Evolutionary conservation across 306 rosid species (phyloP), one percentile per base, ranked within the genome.

Genomic region (Vicia villosa): DNA sequence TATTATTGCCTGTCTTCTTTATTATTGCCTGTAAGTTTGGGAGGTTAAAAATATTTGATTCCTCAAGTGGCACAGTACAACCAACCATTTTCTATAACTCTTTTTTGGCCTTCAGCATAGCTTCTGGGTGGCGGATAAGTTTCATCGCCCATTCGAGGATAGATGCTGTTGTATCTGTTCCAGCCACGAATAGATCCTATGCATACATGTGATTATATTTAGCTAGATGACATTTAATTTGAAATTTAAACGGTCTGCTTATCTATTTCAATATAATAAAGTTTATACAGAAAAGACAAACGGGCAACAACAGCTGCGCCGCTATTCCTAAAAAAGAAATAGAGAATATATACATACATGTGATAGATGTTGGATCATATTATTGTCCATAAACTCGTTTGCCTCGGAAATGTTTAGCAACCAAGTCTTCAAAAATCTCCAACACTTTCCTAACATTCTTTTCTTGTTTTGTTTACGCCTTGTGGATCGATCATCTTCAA

Each of bases 141-240:
- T 75, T 59, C 80, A 75, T 75, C 13, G 74, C 69, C 80, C 80
- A 68, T 50, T 76, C 80, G 10, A 68, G 10, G 0, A 65, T 76
- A 4, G 65, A 76, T 17, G 52, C 7, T 5, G 80, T 76, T 12
- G 80, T 68, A 15, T 76, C 80, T 0, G 75, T 60, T 60, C 74
- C 80, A 0, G 80, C 80, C 12, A 76, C 58, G 28, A 67, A 75
- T 58, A 67, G 37, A 60, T 63, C 77, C 77, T 73, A 2, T 42
- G 19, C 8, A 45, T 38, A 38, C 11, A 40, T 34, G 1, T 16
- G n/a, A 11, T 10, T 52, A 22, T 51, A 51, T 19, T 3, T 28
- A 14, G 40, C 22, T 8, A 28, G 14, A 58, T 14, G 20, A 5
- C 0, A 32, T 0, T 59, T 59, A 34, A 8, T 16, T 34, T 59